A percentile compares a stretch with the other conserved stretches of the same genome.
Conservation (phyloP, 768 basidiomycete species). For the Clitopilus hobsonii region DNA sequence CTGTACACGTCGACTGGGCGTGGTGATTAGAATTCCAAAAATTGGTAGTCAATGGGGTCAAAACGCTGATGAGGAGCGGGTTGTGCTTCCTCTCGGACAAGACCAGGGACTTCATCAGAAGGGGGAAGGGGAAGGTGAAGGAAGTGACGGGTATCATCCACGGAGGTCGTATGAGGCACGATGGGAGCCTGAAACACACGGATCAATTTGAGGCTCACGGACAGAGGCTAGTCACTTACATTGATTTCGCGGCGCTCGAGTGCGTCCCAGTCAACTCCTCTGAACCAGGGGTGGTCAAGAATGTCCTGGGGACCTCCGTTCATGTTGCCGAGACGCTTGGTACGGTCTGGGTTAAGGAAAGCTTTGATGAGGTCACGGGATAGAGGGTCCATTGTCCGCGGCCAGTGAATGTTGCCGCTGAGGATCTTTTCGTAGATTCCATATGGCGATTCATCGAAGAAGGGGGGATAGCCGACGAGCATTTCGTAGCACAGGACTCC, state of each 20-base stretch:
- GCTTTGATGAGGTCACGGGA: constrained; percentile 86
- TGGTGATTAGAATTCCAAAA: constrained; percentile 63
- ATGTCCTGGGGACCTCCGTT: constrained; percentile 90
- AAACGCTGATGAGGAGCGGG: constrained; percentile 57
- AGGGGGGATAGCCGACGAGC: constrained; percentile 98
- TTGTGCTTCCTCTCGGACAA: constrained; percentile 58
- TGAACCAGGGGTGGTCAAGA: constrained; percentile 91
- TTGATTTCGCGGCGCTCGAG: constrained; percentile 83
- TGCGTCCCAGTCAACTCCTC: constrained; percentile 90
- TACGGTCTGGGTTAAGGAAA: constrained; percentile 89
- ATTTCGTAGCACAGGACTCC: constrained; percentile 98
- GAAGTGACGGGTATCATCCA: constrained; percentile 86
- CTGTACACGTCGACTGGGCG: neutral
- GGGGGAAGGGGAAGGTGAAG: constrained; percentile 74
- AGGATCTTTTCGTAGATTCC: constrained; percentile 99
- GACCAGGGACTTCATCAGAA: constrained; percentile 75
- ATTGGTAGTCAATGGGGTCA: constrained; percentile 66
- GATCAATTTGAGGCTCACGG: constrained; percentile 5
- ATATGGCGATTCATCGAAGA: constrained; percentile 97
- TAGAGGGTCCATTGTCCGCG: constrained; percentile 82
- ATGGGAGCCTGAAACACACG: constrained; percentile 65
- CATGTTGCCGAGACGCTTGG: constrained; percentile 89
- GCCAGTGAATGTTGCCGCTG: constrained; percentile 84
- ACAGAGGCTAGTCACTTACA: constrained; percentile 35
- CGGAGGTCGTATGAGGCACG: constrained; percentile 72